phyloP scores from a whole-genome alignment of 495 filamentous ascomycete species.

The Amphirosellinia nigrospora region DNA sequence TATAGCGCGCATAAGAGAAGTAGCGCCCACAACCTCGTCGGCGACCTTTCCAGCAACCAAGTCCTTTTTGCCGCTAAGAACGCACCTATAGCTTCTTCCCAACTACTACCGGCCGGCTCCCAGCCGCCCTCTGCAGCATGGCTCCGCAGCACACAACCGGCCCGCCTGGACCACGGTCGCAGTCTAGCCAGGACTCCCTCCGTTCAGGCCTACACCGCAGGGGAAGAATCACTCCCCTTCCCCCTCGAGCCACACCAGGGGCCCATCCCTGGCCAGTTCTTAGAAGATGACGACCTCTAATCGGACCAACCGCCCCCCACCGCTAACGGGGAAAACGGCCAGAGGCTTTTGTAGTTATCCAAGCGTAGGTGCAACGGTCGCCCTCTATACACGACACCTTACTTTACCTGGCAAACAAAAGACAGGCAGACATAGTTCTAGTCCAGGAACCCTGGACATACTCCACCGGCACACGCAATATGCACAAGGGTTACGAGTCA shows the following conservation, averaged over 20 bases:
- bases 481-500: not conserved
- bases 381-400: not conserved
- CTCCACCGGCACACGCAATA: not conserved
- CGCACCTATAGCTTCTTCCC: too few species aligned
- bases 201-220: too few species aligned
- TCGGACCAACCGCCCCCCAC: not conserved
- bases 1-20: too few species aligned
- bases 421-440: not conserved
- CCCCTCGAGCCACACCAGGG: not conserved
- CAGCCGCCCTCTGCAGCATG: too few species aligned
- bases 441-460: conserved; percentile 2
- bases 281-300: not conserved
- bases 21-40: too few species aligned
- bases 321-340: not conserved
- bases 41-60: too few species aligned
- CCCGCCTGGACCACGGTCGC: too few species aligned
- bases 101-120: too few species aligned
- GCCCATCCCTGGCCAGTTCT: not conserved
- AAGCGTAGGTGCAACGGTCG: not conserved
- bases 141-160: too few species aligned
- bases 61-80: too few species aligned
- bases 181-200: too few species aligned
- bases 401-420: not conserved
- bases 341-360: not conserved
- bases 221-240: too few species aligned